Base-by-base conservation (phyloP, 805 yeast species). In the Yarrowia alimentaria region DNA sequence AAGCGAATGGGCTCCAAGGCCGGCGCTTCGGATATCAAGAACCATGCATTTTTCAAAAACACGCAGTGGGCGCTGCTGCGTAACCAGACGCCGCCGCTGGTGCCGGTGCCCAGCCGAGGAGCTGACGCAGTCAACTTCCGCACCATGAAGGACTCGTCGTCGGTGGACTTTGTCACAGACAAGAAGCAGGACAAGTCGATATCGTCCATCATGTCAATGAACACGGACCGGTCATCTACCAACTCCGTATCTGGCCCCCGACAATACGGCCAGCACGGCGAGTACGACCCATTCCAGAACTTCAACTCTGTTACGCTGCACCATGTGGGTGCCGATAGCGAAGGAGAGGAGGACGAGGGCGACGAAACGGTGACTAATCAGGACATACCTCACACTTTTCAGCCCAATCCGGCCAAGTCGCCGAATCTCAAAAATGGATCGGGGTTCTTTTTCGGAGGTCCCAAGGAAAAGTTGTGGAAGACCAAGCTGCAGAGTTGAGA, bases 11-110 rank as follows among this genome's bases (percentile, higher is more conserved):
- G 99, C 0, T 86, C 95, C 9, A 81, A 85, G 54, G 79, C 88
- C 38, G 99, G 99, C 13, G 99, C 99, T 0, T 83, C 95, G 2
- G 99, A 93, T 62, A 79, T 93, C 47, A 93, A 93, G 62, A 80
- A 78, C 53, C 99, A 94, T 65, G 81, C 87, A 0, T 94, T 90
- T 59, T 93, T 93, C 75, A 91, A 89, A 63, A 84, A 73, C 59
- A 81, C 87, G 1, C 95, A 89, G 64, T 93, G 99, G 99, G 97
- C 99, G 0, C 72, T 93, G 54, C 70, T 93, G 53, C 77, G 99
- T 59, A 86, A 93, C 65, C 93, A 84, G 63, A 83, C 84, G 53
- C 98, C 99, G 1, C 99, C 99, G 12, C 82, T 93, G 81, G 82
- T 93, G 13, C 99, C 99, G 0, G 84, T 84, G 0, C 74, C 88